Evolutionary conservation across 2,329 filamentous ascomycete species (phyloP).

Genomic region (Colletotrichum eremochloae): DNA sequence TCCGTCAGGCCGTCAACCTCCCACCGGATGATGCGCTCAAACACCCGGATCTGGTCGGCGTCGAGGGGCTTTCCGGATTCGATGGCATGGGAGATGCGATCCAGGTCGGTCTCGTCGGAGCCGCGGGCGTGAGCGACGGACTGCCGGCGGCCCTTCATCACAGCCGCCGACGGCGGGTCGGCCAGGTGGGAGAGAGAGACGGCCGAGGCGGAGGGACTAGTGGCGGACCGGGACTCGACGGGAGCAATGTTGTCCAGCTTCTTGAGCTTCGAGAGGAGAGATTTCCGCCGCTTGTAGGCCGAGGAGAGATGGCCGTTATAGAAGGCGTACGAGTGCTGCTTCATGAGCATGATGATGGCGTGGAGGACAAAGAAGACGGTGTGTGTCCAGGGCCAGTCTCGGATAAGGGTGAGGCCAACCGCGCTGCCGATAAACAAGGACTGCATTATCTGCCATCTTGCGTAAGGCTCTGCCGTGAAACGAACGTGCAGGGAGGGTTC

Average conservation of each 20-base stretch:
- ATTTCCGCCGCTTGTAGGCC: conserved; percentile 64
- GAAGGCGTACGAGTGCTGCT: conserved; percentile 84
- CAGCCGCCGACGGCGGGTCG: conserved; percentile 54
- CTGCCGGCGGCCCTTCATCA: conserved; percentile 55
- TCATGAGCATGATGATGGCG: conserved; percentile 83
- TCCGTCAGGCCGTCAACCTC: conserved; percentile 75
- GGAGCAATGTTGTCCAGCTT: conserved; percentile 69
- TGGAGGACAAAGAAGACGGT: conserved; percentile 84
- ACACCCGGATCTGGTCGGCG: conserved; percentile 71
- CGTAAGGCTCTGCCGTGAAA: conserved; percentile 3
- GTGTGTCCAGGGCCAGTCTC: conserved; percentile 87
- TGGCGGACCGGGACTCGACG: conserved; percentile 57
- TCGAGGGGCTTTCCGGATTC: conserved; percentile 72
- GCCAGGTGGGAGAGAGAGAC: conserved; percentile 62
- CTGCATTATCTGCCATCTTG: conserved; percentile 73
- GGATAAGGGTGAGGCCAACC: conserved; percentile 75
- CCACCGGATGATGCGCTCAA: conserved; percentile 74
- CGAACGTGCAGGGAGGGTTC: neutral
- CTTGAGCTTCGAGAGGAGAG: conserved; percentile 64
- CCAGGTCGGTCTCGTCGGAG: conserved; percentile 66
- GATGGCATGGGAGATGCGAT: conserved; percentile 72
- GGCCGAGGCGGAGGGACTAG: conserved; percentile 56
- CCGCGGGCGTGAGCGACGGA: conserved; percentile 52
- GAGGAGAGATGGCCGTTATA: conserved; percentile 82
- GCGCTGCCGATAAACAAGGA: conserved; percentile 71